These are phyloP conservation scores for Triticum turgidum DNA, from an alignment of 176 grass and related monocot genomes.

Conservation along the genomic window DNA sequence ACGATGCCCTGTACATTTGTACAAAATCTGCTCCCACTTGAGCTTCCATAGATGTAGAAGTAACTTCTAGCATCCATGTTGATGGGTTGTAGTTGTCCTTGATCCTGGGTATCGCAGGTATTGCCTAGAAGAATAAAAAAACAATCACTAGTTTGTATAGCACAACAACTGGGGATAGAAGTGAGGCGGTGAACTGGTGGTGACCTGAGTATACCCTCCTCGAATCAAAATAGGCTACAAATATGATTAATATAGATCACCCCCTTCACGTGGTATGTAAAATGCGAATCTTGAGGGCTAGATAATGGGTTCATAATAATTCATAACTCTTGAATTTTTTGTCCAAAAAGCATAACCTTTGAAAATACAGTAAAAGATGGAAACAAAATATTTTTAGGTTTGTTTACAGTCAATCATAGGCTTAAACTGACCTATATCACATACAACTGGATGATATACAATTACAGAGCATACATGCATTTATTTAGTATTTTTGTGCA, in stretches of 20 bases:
- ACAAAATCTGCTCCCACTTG: slow-evolving; percentile 62
- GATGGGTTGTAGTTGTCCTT: slow-evolving; percentile 77
- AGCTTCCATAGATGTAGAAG: slow-evolving; percentile 54
- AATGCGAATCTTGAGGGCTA: not conserved
- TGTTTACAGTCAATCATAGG: not conserved
- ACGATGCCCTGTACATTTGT: slow-evolving; percentile 56
- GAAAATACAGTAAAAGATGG: not conserved
- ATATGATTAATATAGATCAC: not conserved
- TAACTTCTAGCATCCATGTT: slow-evolving; percentile 85
- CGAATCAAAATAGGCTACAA: not conserved
- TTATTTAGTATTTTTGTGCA: not conserved
- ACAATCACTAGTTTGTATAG: not conserved
- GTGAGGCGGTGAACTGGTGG: not conserved
- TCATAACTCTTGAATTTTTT: not conserved
- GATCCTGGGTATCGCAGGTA: slow-evolving; percentile 57
- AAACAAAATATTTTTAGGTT: not conserved
- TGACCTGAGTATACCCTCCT: not conserved
- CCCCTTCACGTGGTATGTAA: not conserved
- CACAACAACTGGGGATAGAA: not conserved
- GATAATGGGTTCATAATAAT: not conserved
- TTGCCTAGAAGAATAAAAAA: slow-evolving; percentile 32
- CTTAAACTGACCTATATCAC: not conserved
- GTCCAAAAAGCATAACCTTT: too few relatives aligned
- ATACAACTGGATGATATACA: not conserved
- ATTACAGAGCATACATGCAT: not conserved